Percentiles rank a stretch among this genome's conserved stretches.
These are phyloP conservation scores for Bacidia rubella DNA, from an alignment of 495 filamentous ascomycete genomes.

Conservation along the genomic window DNA sequence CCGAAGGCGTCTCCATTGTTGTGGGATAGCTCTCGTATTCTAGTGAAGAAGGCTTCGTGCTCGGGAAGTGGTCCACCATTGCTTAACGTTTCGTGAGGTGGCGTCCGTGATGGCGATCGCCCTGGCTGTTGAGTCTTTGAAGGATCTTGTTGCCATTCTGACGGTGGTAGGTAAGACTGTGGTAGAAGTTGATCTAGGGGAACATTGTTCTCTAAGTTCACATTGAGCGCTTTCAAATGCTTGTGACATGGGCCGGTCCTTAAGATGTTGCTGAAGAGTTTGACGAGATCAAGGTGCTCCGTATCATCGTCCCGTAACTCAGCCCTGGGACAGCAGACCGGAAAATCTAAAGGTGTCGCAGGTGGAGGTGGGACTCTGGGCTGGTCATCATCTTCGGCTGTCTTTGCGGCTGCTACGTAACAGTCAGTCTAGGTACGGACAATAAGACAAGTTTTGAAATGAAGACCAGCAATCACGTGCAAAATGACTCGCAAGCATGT, in stretches of 20 bases:
- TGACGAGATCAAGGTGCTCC: conserved; percentile 24
- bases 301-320: conserved; percentile 15
- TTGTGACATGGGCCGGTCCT: conserved; percentile 36
- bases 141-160: conserved; percentile 29
- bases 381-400: background rate
- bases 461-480: too few species aligned
- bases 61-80: conserved; percentile 37
- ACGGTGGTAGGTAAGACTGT: conserved; percentile 30
- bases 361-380: conserved; percentile 29
- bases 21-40: conserved; percentile 36
- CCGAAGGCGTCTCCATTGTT: conserved; percentile 47
- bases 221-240: conserved; percentile 39
- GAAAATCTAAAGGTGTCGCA: conserved; percentile 38
- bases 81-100: conserved; percentile 24
- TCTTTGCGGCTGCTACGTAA: conserved; percentile 2
- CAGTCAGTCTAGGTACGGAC: background rate
- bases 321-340: conserved; percentile 26
- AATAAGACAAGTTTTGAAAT: background rate
- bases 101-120: conserved; percentile 3
- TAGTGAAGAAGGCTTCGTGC: conserved; percentile 33
- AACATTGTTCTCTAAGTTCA: conserved; percentile 31
- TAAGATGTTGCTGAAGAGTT: conserved; percentile 34
- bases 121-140: background rate
- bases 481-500: too few species aligned
- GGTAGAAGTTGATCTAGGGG: conserved; percentile 33